These are phyloP conservation scores for Entomortierella lignicola DNA, from an alignment of 192 early-diverging fungal genomes.

Conservation along the genomic window DNA sequence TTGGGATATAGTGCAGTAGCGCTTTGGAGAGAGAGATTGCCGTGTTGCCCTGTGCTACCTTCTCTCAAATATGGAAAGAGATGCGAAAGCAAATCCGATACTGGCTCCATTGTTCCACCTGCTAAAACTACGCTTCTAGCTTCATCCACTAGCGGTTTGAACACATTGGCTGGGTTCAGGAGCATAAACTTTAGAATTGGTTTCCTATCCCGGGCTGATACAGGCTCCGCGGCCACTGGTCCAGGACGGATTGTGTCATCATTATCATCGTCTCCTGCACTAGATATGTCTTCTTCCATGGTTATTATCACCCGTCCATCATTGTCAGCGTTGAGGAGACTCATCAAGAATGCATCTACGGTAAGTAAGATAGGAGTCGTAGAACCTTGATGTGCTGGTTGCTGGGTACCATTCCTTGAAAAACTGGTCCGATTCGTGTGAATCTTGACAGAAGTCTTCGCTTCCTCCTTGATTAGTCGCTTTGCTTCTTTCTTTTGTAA, in stretches of 20 bases:
- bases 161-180: slow-evolving; percentile 84
- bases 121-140: slow-evolving; percentile 87
- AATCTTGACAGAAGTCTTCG: slow-evolving; percentile 20
- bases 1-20: slow-evolving; percentile 18
- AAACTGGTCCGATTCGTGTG: neutral
- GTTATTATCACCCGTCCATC: slow-evolving; percentile 78
- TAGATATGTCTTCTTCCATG: slow-evolving; percentile 3
- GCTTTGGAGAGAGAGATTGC: neutral
- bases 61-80: slow-evolving; percentile 46
- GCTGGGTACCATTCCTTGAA: neutral
- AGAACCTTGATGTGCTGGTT: neutral
- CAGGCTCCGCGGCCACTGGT: neutral
- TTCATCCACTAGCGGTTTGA: slow-evolving; percentile 81
- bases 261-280: neutral
- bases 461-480: slow-evolving; percentile 39
- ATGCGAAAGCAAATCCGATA: slow-evolving; percentile 56
- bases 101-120: slow-evolving; percentile 94
- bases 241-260: neutral
- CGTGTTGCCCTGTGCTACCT: neutral
- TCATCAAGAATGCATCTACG: slow-evolving; percentile 67
- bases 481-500: slow-evolving; percentile 26
- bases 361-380: slow-evolving; percentile 55
- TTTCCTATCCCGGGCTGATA: neutral
- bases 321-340: slow-evolving; percentile 67
- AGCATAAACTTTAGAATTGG: slow-evolving; percentile 83